Percentiles rank a stretch among this genome's conserved stretches.
These are phyloP conservation scores for Logfia minima DNA, from an alignment of 129 eudicot species.

Conservation along the genomic window DNA sequence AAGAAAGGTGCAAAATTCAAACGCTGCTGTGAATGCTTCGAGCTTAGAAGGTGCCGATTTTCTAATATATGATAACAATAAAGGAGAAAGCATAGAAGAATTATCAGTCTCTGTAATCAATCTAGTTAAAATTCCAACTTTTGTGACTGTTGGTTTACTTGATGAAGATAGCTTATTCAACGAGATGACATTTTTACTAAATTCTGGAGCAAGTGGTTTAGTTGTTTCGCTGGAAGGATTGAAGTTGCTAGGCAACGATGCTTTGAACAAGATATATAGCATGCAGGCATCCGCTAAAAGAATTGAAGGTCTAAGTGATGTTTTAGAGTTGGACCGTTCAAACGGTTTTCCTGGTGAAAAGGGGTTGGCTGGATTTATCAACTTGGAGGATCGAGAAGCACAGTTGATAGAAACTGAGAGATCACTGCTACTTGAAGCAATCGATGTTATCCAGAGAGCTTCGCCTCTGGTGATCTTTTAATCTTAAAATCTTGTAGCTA, in stretches of 20 bases:
- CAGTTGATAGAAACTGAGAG: conserved; percentile 65
- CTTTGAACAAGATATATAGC: conserved; percentile 49
- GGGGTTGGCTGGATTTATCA: conserved; percentile 53
- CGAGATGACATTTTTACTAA: conserved; percentile 36
- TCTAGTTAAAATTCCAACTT: conserved; percentile 71
- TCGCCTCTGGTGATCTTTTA: conserved; percentile 95
- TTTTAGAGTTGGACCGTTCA: conserved; percentile 32
- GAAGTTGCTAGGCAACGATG: conserved; percentile 44
- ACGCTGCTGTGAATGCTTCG: conserved; percentile 65
- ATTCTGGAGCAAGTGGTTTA: conserved; percentile 79
- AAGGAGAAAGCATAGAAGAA: conserved; percentile 33
- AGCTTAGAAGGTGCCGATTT: conserved; percentile 95
- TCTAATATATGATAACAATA: conserved; percentile 48
- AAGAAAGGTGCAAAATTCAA: conserved; percentile 63
- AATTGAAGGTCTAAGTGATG: conserved; percentile 25
- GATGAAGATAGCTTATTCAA: conserved; percentile 31
- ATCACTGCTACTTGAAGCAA: conserved; percentile 64
- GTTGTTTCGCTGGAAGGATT: conserved; percentile 61
- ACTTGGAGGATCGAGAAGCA: conserved; percentile 62
- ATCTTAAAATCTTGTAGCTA: conserved; percentile 55
- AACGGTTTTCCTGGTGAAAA: conserved; percentile 51
- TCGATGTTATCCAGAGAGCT: conserved; percentile 71
- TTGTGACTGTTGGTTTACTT: conserved; percentile 38
- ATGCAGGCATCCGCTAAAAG: conserved; percentile 29
- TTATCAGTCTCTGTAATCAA: conserved; percentile 39